Evolutionary conservation across 2,329 filamentous ascomycete species (phyloP).

Genomic region (Cytospora schulzeri): DNA sequence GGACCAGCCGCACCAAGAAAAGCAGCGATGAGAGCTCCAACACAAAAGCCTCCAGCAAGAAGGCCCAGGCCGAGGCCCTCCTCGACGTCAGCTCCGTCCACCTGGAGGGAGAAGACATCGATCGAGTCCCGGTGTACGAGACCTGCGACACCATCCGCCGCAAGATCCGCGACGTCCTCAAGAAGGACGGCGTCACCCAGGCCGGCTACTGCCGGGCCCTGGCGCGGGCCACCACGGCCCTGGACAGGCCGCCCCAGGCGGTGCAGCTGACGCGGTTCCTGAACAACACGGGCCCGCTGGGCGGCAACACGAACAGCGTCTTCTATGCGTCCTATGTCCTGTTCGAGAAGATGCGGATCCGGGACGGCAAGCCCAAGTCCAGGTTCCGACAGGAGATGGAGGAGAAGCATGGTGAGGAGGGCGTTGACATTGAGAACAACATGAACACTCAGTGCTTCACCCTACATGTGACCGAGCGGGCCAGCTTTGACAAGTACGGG

Average conservation of each 20-base stretch:
- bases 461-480: background rate
- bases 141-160: conserved; percentile 59
- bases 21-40: background rate
- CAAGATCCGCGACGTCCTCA: conserved; percentile 58
- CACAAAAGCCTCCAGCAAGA: background rate
- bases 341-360: conserved; percentile 61
- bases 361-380: conserved; percentile 53
- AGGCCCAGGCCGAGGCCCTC: conserved; percentile 1
- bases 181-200: conserved; percentile 48
- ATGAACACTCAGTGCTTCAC: background rate
- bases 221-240: conserved; percentile 41
- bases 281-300: conserved; percentile 47
- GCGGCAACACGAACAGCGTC: conserved; percentile 47
- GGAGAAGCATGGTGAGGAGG: conserved; percentile 25
- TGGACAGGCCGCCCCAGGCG: conserved; percentile 38
- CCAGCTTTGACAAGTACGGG: background rate
- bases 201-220: conserved; percentile 51
- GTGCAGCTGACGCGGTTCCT: conserved; percentile 51
- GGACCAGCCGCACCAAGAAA: background rate
- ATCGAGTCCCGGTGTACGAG: conserved; percentile 53
- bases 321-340: conserved; percentile 60
- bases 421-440: background rate
- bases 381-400: conserved; percentile 55
- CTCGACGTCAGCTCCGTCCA: conserved; percentile 38
- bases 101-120: conserved; percentile 47